phyloP scores from a whole-genome alignment of 1,284 basidiomycete genomes.

The Heterobasidion occidentale region DNA sequence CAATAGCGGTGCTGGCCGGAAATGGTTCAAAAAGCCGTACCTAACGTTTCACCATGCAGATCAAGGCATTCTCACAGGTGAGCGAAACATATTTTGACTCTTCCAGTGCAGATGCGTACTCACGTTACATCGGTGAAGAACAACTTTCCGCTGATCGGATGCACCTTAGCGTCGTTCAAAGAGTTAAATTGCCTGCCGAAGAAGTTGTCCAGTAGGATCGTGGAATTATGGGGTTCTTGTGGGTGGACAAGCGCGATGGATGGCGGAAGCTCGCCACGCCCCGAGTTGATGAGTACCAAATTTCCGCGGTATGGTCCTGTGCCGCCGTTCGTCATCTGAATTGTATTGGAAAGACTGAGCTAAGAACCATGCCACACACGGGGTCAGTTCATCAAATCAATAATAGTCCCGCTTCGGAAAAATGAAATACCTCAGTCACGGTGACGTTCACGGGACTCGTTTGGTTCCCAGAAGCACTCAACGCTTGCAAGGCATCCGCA shows the following conservation, averaged over 20 bases:
- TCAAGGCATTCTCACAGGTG: not conserved
- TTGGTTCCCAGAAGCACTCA: constrained; percentile 19
- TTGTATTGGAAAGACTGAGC: constrained; percentile 38
- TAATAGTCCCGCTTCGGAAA: not conserved
- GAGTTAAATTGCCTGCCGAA: constrained; percentile 79
- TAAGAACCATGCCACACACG: constrained; percentile 12
- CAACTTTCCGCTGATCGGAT: constrained; percentile 51
- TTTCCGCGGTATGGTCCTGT: constrained; percentile 60
- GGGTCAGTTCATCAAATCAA: constrained; percentile 5
- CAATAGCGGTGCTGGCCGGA: constrained; percentile 31
- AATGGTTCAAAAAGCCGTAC: constrained; percentile 57
- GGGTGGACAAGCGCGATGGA: constrained; percentile 64
- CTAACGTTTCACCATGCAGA: constrained; percentile 22
- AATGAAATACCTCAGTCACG: constrained; percentile 37
- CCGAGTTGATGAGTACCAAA: constrained; percentile 61
- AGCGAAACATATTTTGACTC: not conserved
- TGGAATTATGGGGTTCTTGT: constrained; percentile 34
- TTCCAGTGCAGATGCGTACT: constrained; percentile 14
- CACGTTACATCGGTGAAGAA: constrained; percentile 70
- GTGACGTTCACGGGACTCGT: constrained; percentile 43
- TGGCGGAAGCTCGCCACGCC: constrained; percentile 55
- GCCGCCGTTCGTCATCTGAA: constrained; percentile 72
- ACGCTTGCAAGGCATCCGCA: constrained; percentile 22
- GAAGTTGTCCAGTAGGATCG: constrained; percentile 27
- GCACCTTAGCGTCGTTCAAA: constrained; percentile 71